These are phyloP conservation scores for Scedosporium minutisporum DNA, from an alignment of 2,329 filamentous ascomycete genomes.

Conservation along the genomic window DNA sequence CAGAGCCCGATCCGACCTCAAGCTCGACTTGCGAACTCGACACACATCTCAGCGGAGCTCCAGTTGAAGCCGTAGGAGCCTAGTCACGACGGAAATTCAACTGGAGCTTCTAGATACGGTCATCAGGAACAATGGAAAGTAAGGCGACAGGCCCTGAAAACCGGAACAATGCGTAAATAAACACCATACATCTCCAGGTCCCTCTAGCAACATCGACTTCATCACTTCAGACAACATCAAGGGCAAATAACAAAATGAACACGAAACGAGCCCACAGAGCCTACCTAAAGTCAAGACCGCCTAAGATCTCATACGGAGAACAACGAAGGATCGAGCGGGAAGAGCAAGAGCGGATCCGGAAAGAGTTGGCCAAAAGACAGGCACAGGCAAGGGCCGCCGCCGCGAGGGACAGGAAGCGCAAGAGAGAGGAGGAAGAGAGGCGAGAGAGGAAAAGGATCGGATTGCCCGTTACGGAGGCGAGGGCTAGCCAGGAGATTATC, in stretches of 20 bases:
- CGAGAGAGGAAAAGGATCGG: constrained; percentile 41
- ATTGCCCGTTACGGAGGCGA: constrained; percentile 42
- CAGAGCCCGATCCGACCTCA: too few relatives aligned
- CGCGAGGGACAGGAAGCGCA: constrained; percentile 45
- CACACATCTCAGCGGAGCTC: too few relatives aligned
- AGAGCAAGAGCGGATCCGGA: constrained; percentile 45
- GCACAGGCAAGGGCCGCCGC: constrained; percentile 36
- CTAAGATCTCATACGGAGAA: constrained; percentile 31
- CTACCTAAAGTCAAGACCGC: constrained; percentile 10
- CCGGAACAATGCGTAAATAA: too few relatives aligned
- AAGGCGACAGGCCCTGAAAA: too few relatives aligned
- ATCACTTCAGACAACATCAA: too few relatives aligned
- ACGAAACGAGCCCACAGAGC: neutral
- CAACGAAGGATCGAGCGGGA: constrained; percentile 28
- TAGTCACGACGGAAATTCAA: too few relatives aligned
- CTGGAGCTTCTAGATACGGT: too few relatives aligned
- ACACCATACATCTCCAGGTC: too few relatives aligned
- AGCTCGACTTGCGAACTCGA: too few relatives aligned
- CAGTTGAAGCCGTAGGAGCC: too few relatives aligned
- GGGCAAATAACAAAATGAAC: neutral
- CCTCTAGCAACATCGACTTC: too few relatives aligned
- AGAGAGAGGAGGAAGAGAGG: constrained; percentile 39
- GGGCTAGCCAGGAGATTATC: constrained; percentile 49
- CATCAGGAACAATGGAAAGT: too few relatives aligned
- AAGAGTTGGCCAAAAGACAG: constrained; percentile 41